These are phyloP conservation scores for Taphrina betulina DNA, from an alignment of 1,139 yeast species.

Conservation along the genomic window DNA sequence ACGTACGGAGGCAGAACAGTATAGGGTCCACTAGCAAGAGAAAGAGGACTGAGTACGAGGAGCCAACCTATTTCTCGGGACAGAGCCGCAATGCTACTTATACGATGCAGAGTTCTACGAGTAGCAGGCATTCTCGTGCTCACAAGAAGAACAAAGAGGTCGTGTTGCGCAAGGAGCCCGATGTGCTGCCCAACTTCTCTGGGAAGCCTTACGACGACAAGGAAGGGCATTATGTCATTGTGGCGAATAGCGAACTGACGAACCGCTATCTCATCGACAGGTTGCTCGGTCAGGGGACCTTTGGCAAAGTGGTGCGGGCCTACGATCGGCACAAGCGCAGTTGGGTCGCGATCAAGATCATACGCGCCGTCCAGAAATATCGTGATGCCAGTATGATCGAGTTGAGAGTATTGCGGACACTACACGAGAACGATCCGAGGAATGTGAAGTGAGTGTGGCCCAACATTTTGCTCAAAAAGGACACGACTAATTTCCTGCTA, in stretches of 20 bases:
- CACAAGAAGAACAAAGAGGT: constrained; percentile 13
- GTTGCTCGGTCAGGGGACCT: constrained; percentile 89
- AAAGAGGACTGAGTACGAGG: neutral
- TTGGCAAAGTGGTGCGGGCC: constrained; percentile 80
- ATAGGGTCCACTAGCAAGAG: neutral
- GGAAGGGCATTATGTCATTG: constrained; percentile 48
- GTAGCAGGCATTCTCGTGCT: constrained; percentile 10
- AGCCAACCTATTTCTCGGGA: neutral
- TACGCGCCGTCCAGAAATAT: constrained; percentile 53
- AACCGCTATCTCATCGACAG: constrained; percentile 45
- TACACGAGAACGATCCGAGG: constrained; percentile 65
- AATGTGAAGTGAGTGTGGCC: constrained; percentile 50
- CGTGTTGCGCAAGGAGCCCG: constrained; percentile 15
- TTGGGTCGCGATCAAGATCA: constrained; percentile 86
- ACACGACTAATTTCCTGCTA: neutral
- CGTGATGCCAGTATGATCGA: constrained; percentile 51
- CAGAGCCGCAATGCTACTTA: constrained; percentile 6
- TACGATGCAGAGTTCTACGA: constrained; percentile 8
- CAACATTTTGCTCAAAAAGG: neutral
- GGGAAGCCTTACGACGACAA: constrained; percentile 42
- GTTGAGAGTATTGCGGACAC: constrained; percentile 73
- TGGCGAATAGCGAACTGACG: constrained; percentile 43
- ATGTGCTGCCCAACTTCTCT: neutral
- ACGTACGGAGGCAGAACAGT: neutral
- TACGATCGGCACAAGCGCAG: constrained; percentile 53